Conservation (phyloP, 2,329 filamentous ascomycete genomes). For the Juglanconis sp. region DNA sequence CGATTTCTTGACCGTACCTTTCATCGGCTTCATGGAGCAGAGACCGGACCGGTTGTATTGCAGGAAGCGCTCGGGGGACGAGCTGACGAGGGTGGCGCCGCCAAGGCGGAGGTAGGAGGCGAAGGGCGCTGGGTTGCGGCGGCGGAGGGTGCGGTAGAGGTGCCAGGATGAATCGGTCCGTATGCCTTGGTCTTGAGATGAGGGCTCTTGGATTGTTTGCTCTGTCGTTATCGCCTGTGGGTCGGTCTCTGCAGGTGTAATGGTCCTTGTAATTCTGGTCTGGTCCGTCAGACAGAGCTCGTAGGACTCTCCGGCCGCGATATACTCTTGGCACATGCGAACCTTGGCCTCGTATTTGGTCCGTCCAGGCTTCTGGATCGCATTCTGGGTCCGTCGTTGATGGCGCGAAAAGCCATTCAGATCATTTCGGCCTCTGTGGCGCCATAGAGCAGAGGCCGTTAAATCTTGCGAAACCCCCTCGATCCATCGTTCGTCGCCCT, state of each 20-base stretch:
- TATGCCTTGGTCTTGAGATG: constrained; percentile 1
- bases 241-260: constrained; percentile 19
- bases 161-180: constrained; percentile 53
- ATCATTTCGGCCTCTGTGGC: constrained; percentile 11
- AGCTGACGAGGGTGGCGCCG: constrained; percentile 69
- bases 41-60: constrained; percentile 49
- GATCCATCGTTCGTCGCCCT: constrained; percentile 44
- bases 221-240: constrained; percentile 26
- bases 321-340: constrained; percentile 64
- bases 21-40: constrained; percentile 88
- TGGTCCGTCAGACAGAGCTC: constrained; percentile 81
- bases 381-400: constrained; percentile 23
- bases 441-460: constrained; percentile 28
- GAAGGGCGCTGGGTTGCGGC: constrained; percentile 77
- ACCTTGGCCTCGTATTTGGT: constrained; percentile 63
- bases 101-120: constrained; percentile 76
- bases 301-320: constrained; percentile 77
- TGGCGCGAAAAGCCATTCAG: constrained; percentile 22
- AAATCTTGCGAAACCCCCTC: constrained; percentile 32
- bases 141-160: constrained; percentile 68
- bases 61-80: constrained; percentile 87
- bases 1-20: constrained; percentile 87
- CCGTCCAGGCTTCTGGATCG: constrained; percentile 10
- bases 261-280: constrained; percentile 52
- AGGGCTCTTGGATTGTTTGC: constrained; percentile 5